Evolutionary conservation across 352 stramenopile genomes (phyloP), one percentile per base, ranked within the genome.

Genomic region (Phytopythium oedochilum): DNA sequence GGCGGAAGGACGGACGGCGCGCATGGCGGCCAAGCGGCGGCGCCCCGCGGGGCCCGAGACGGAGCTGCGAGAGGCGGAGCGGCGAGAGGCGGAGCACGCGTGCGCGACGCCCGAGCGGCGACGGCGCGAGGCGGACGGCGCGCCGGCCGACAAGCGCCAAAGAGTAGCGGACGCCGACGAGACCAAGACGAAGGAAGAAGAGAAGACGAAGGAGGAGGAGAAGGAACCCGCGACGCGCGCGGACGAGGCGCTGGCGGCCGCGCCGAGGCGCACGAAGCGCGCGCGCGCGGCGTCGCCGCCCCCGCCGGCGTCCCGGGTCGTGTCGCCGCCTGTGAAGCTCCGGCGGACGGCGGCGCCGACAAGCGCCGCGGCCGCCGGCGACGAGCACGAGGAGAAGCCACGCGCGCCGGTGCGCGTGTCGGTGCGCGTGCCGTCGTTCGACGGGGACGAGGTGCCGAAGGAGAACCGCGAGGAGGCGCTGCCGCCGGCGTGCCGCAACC

Each of bases 401-500:
- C 59, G 53, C 20, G 66, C 71, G 36, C 61, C 61, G 40, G 43
- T 57, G 38, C 59, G 53, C 20, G 66, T 73, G 36, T 58, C 61
- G 40, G 14, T 57, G 31, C 47, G 45, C 15, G 17, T 52, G 28
- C 26, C 47, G 31, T 38, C 17, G 25, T 25, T 57, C 8, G 48
- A 64, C 2, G 52, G 61, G 4, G 62, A 64, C 11, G 59, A 66
- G 4, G 40, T 54, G 15, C 17, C 35, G 4, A 66, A 66, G 48
- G 68, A 75, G 45, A 66, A 69, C 53, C 59, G 57, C 5, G 56
- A 66, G 44, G 56, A 72, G 42, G 66, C 64, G 34, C 62, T 68
- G n/a, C 55, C 57, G 11, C 57, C 58, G 14, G 57, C 60, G 17
- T 67, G 63, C 54, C 53, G 44, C 25, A 70, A 70, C 35, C 43